Conservation (phyloP, 345 rosid species). For the Viola odorata region DNA sequence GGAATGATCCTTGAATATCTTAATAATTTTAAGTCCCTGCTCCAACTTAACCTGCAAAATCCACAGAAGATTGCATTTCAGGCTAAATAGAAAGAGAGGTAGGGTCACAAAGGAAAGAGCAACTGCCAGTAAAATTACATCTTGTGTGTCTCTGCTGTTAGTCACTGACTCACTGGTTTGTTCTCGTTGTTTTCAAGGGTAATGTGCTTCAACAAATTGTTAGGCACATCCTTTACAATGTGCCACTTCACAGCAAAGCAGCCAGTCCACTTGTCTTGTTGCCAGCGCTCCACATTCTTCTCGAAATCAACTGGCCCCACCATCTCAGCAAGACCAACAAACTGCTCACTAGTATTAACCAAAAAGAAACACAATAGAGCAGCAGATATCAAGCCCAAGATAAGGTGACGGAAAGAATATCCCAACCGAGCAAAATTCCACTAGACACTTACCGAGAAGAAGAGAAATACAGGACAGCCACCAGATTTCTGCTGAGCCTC, state of each 20-base stretch:
- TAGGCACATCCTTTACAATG: conserved; percentile 93
- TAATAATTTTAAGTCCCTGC: conserved; percentile 70
- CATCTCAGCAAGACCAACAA: conserved; percentile 95
- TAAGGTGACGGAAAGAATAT: background rate
- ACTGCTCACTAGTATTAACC: conserved; percentile 97
- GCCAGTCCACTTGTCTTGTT: conserved; percentile 97
- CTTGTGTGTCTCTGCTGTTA: conserved; percentile 92
- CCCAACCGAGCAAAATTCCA: background rate
- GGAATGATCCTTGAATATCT: conserved; percentile 73
- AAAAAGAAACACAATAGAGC: background rate
- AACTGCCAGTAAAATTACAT: conserved; percentile 36
- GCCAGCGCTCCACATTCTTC: conserved; percentile 79
- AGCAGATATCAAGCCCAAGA: background rate
- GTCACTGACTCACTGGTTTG: conserved; percentile 99
- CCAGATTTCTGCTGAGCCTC: conserved; percentile 68
- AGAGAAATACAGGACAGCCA: conserved; percentile 69
- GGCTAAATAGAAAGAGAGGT: background rate
- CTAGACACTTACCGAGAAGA: conserved; percentile 73
- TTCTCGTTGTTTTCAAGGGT: conserved; percentile 91
- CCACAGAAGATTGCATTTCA: background rate
- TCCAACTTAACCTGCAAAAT: conserved; percentile 52
- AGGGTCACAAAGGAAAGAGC: background rate
- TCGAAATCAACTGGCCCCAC: conserved; percentile 77
- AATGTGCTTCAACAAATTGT: conserved; percentile 75
- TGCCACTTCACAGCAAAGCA: conserved; percentile 94